Base-by-base conservation (phyloP, 148 eudicot genomes). In the Mesembryanthemum crystallinum region DNA sequence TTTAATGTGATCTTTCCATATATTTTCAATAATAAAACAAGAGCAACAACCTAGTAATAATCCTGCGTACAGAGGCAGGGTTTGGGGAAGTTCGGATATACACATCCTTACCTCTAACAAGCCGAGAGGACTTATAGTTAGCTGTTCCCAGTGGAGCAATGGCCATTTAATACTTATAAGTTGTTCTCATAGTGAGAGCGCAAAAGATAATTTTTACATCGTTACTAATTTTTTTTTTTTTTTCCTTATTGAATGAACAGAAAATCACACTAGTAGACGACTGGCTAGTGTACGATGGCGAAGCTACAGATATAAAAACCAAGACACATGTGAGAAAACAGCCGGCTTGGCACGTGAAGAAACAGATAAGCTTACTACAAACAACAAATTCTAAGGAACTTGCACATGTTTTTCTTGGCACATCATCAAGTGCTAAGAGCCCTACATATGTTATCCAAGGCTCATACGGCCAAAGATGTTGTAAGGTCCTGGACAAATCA, bases 271-370 rank as follows among this genome's bases (percentile, higher is more conserved):
- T 89, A 29, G 80, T 79, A 28, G 88, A 91, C 27, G 81, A 80
- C 4, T 93, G 98, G 98, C 72, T 82, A 7, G 80, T 91, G 21
- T 91, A 85, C 73, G 82, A 88, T 64, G 98, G 92, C 1, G 97
- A 91, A 73, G 78, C 73, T 8, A 82, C 62, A 7, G 79, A 71
- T 25, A 15, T 49, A 17, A 57, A 23, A 0, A 21, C 54, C 18
- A 73, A 76, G 23, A 57, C 51, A 27, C 33, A 43, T 33, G 72
- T 62, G 27, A 82, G 74, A 49, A 82, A 76, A 54, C 73, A 82
- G 57, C 86, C 90, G 0, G 62, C 75, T 33, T 77, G 77, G 45
- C 76, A 75, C 14, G 84, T 87, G 30, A 88, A 78, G 82, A 90
- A 84, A 73, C 81, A 73, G 18, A 54, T 80, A 11, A 81, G 71